Percentiles rank a stretch among this genome's conserved stretches.
Evolutionary conservation across 1,139 yeast species (phyloP).

Genomic region (Taphrina wiesneri): DNA sequence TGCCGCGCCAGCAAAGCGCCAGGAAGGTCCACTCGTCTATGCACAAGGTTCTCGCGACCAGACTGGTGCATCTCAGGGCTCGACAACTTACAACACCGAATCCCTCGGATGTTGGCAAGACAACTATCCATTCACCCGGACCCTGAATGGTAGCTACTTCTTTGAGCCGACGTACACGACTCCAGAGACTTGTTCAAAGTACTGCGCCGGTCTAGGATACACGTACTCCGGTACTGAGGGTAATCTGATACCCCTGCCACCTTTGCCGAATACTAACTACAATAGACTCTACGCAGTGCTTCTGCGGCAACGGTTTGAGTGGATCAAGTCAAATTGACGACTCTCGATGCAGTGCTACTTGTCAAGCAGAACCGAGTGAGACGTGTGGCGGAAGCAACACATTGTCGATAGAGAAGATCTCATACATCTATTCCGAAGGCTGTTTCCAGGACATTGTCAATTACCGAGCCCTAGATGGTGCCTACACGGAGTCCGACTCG

Average conservation of each 20-base stretch:
- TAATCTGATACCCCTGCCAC: background rate
- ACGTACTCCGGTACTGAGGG: constrained; percentile 6
- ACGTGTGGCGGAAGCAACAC: constrained; percentile 28
- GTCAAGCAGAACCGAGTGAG: constrained; percentile 15
- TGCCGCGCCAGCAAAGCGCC: constrained; percentile 8
- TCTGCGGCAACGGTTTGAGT: constrained; percentile 5
- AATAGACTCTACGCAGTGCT: constrained; percentile 2
- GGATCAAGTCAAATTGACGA: background rate
- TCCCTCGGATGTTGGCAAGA: constrained; percentile 1
- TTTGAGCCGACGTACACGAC: constrained; percentile 16
- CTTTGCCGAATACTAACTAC: background rate
- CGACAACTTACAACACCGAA: constrained; percentile 7
- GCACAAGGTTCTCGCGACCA: constrained; percentile 3
- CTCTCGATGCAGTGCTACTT: constrained; percentile 7
- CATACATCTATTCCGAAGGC: constrained; percentile 4
- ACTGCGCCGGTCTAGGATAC: constrained; percentile 11
- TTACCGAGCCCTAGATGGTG: constrained; percentile 12
- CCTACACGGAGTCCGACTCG: background rate
- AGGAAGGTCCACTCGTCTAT: constrained; percentile 5
- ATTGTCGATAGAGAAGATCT: background rate
- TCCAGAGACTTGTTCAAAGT: constrained; percentile 15
- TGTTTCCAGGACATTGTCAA: constrained; percentile 20
- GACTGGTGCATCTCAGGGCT: constrained; percentile 2
- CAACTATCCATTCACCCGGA: constrained; percentile 2
- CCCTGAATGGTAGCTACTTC: constrained; percentile 7